Conservation (phyloP, 495 filamentous ascomycete genomes). For the Lepidopterella palustris region DNA sequence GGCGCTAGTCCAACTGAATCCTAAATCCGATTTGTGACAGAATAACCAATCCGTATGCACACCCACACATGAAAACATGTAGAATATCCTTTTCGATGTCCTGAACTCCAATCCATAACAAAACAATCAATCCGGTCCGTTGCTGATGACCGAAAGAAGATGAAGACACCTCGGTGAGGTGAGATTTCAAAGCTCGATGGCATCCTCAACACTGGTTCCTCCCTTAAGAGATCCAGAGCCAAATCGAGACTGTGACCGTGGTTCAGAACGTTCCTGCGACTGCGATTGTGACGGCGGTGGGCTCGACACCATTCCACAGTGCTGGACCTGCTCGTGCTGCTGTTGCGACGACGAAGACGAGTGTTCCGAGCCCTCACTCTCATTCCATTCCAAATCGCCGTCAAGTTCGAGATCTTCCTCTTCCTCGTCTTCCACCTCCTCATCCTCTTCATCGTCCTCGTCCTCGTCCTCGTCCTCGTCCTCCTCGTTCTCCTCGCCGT, state of each 20-base stretch:
- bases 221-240: neutral
- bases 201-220: neutral
- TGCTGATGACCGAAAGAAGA: too few relatives aligned
- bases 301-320: too few relatives aligned
- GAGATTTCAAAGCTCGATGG: neutral
- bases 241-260: neutral
- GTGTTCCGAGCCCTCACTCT: too few relatives aligned
- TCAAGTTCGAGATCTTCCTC: neutral
- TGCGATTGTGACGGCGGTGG: neutral
- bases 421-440: conserved; percentile 4
- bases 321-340: too few relatives aligned
- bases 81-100: too few relatives aligned
- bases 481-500: conserved; percentile 17
- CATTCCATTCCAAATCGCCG: neutral
- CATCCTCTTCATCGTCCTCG: conserved; percentile 20
- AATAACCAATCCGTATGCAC: too few relatives aligned
- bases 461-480: conserved; percentile 15
- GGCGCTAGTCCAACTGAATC: too few relatives aligned
- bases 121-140: too few relatives aligned
- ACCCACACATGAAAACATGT: too few relatives aligned
- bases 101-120: too few relatives aligned
- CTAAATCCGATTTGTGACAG: too few relatives aligned
- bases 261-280: neutral
- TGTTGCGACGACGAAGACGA: too few relatives aligned
- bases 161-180: neutral